Percentiles rank a stretch among this genome's conserved stretches.
Conservation (phyloP, 495 filamentous ascomycete genomes). For the Aspergillus nanangensis region DNA sequence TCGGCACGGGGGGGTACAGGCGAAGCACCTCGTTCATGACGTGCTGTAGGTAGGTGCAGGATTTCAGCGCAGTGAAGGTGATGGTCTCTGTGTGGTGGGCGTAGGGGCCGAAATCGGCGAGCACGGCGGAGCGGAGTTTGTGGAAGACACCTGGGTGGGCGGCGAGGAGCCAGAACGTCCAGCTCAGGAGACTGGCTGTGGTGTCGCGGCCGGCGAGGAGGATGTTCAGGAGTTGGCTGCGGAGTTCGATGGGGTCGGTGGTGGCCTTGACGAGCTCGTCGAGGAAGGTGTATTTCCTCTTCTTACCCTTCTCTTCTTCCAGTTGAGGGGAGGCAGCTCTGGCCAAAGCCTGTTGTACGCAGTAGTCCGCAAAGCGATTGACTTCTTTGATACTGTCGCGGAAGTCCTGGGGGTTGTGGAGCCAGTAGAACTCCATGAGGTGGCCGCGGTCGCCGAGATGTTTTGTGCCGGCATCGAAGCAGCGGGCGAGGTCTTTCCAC, state of each 20-base stretch:
- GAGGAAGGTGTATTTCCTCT: conserved; percentile 18
- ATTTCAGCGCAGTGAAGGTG: conserved; percentile 24
- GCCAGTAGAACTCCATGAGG: no score
- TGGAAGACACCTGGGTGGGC: conserved; percentile 33
- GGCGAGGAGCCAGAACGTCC: conserved; percentile 47
- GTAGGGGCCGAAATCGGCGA: conserved; percentile 31
- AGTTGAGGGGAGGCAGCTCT: no score
- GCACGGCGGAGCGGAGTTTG: conserved; percentile 39
- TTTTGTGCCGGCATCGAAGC: no score
- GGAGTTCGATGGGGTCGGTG: conserved; percentile 28
- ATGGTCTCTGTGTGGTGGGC: no score
- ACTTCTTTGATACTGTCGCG: no score
- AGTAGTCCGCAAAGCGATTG: conserved; percentile 3
- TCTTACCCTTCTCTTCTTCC: neutral
- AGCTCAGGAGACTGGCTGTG: conserved; percentile 48
- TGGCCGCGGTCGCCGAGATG: no score
- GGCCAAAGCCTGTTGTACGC: conserved; percentile 7
- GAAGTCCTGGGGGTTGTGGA: no score
- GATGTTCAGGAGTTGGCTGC: conserved; percentile 50
- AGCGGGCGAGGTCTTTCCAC: conserved; percentile 23
- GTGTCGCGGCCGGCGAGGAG: conserved; percentile 31
- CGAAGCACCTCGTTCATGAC: conserved; percentile 42
- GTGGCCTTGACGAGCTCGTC: conserved; percentile 15
- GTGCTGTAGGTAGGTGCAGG: conserved; percentile 33
- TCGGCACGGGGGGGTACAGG: conserved; percentile 48